phyloP scores from a whole-genome alignment of 495 filamentous ascomycete species.

The Aspergillus carlsbadensis region DNA sequence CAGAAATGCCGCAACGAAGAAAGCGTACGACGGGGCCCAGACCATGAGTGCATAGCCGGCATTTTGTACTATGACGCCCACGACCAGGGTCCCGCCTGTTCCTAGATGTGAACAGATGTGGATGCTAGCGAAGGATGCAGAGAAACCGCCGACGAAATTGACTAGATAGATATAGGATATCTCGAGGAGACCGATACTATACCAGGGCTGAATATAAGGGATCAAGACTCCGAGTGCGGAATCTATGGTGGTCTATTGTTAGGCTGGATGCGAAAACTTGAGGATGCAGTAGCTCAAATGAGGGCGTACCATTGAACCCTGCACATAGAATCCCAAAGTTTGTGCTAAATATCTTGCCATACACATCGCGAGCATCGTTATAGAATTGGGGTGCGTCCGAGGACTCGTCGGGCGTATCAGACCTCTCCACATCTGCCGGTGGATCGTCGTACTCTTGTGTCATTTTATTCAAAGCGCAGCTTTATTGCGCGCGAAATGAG shows the following conservation, averaged over 20 bases:
- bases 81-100: constrained; percentile 46
- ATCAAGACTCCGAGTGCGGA: constrained; percentile 51
- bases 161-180: constrained; percentile 48
- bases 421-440: neutral
- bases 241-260: constrained; percentile 25
- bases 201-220: constrained; percentile 50
- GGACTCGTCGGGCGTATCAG: neutral
- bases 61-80: constrained; percentile 49
- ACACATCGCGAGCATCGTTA: constrained; percentile 18
- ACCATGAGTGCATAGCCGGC: constrained; percentile 45
- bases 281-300: no score
- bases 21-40: constrained; percentile 47
- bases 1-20: constrained; percentile 50
- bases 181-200: constrained; percentile 44
- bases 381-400: neutral
- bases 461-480: neutral
- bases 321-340: constrained; percentile 54
- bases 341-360: constrained; percentile 44
- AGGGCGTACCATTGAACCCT: constrained; percentile 40
- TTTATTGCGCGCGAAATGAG: no score
- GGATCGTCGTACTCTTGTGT: constrained; percentile 3
- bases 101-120: constrained; percentile 42
- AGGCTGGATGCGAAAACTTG: no score
- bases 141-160: constrained; percentile 48
- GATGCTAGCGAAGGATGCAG: constrained; percentile 48